These are phyloP conservation scores for Rhizopogon sp. DNA, from an alignment of 768 basidiomycete species.

Conservation along the genomic window DNA sequence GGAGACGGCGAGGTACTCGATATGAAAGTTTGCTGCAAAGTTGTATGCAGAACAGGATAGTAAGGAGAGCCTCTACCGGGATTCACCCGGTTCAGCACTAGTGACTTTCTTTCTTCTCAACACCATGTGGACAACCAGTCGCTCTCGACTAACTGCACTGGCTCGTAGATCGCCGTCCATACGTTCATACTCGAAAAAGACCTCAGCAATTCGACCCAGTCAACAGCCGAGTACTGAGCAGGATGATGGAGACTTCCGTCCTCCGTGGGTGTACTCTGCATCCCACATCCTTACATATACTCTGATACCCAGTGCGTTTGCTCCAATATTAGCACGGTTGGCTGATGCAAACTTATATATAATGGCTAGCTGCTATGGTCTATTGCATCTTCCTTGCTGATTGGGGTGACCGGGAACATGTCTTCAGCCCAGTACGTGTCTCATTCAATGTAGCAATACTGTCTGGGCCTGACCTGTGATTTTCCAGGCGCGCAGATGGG, in stretches of 20 bases:
- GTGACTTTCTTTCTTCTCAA: background rate
- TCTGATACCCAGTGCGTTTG: slow-evolving; percentile 47
- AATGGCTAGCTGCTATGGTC: slow-evolving; percentile 39
- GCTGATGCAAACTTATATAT: background rate
- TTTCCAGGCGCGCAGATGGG: slow-evolving; percentile 55
- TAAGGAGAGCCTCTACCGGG: no score
- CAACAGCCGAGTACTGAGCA: background rate
- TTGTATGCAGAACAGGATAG: no score
- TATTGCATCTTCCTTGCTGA: slow-evolving; percentile 62
- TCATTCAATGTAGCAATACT: background rate
- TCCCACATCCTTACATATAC: slow-evolving; percentile 48
- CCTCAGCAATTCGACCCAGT: background rate
- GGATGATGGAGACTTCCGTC: slow-evolving; percentile 43
- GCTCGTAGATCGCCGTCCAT: background rate
- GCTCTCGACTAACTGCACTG: background rate
- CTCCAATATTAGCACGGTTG: background rate
- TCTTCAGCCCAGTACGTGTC: slow-evolving; percentile 57
- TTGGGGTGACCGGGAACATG: slow-evolving; percentile 68
- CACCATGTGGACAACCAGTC: background rate
- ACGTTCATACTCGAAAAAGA: background rate
- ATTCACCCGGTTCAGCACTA: no score
- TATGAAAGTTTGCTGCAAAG: no score
- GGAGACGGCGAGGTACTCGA: no score
- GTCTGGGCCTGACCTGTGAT: background rate
- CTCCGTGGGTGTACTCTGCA: slow-evolving; percentile 55